Base-by-base conservation (phyloP, 2,329 filamentous ascomycete species). In the Paecilomyces formosus region DNA sequence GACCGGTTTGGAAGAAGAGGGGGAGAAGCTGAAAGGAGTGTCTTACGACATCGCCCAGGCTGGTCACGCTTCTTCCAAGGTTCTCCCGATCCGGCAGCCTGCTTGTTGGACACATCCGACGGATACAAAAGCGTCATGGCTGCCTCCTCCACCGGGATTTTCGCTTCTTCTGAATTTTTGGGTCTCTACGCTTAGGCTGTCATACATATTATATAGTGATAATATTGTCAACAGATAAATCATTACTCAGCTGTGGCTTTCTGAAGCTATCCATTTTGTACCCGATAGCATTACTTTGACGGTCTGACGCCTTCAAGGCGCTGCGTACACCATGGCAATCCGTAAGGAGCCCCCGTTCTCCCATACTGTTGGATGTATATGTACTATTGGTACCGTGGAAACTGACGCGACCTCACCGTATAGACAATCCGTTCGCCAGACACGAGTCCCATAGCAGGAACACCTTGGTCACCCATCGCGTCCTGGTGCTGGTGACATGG, bases 381-480 rank as follows among this genome's bases (percentile, higher is more conserved):
- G 9, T 13, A 15, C 26, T 18, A 54, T 8, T n/a, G 8, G 39
- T 7, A 18, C 21, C 28, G 12, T 54, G 18, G 26, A 15, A 31
- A 33, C 31, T 31, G 28, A 54, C 18, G 15, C 28, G 13, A 8
- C 24, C 4, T 30, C 31, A n/a, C 39, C 49, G n/a, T n/a, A 52
- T 35, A 89, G 87, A 85, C 71, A 94, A 94, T 72, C 90, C 90
- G 28, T 94, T 94, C 76, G 79, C 82, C 60, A 86, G 82, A 74
- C 85, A 85, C 67, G 88, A 92, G 60, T 80, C 83, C 18, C 86
- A 90, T 70, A 81, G 81, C 61, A 73, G 76, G 30, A 78, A 79
- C 61, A 80, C 85, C 55, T 78, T 96, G 66, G 78, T 85, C 63
- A 79, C 85, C 35, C 94, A 94, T 82, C 92, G 90, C 74, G 76